These are phyloP conservation scores for Xylaria longipes DNA, from an alignment of 495 filamentous ascomycete species.

Conservation along the genomic window DNA sequence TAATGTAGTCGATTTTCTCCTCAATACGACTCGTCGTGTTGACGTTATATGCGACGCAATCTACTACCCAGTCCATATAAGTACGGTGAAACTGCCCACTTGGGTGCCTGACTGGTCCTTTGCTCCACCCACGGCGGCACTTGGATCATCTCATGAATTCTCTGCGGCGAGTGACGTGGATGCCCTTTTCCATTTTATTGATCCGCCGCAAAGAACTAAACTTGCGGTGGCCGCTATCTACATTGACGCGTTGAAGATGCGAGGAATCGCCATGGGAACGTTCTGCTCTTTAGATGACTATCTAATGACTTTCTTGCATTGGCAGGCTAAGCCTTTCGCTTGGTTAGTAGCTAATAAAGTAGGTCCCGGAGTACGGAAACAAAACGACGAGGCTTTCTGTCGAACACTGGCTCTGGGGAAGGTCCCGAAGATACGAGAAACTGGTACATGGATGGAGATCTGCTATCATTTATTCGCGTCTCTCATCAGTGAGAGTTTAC, in stretches of 20 bases:
- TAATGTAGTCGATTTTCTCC: slow-evolving; percentile 19
- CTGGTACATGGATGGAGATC: neutral
- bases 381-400: neutral
- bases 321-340: neutral
- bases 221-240: neutral
- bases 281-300: neutral
- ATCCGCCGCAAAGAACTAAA: neutral
- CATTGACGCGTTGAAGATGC: neutral
- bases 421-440: neutral
- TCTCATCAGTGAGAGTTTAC: neutral
- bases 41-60: slow-evolving; percentile 69
- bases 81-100: slow-evolving; percentile 38
- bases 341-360: neutral
- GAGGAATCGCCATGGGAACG: neutral
- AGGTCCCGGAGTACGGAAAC: neutral
- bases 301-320: neutral
- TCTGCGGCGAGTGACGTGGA: neutral
- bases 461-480: neutral
- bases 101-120: slow-evolving; percentile 46
- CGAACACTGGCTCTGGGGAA: neutral
- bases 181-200: neutral
- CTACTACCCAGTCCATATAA: slow-evolving; percentile 68
- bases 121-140: neutral
- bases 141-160: neutral
- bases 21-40: slow-evolving; percentile 36